Conservation (phyloP, 1,284 basidiomycete species). For the Veloboletus limbatus region DNA sequence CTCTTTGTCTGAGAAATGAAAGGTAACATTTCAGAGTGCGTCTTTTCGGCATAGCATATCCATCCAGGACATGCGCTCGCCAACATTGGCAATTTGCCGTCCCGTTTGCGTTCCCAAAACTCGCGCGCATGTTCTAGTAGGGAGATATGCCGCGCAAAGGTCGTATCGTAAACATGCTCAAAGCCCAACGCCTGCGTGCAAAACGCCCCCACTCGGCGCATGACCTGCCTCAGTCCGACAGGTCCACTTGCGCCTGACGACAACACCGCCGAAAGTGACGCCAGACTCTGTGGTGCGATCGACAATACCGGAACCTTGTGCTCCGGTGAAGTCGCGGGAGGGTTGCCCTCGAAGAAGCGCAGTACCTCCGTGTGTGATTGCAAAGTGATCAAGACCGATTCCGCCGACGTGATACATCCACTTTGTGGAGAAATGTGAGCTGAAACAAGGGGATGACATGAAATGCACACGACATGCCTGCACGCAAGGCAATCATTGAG, state of each 20-base stretch:
- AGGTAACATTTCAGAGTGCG: slow-evolving; percentile 90
- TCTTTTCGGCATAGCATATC: slow-evolving; percentile 99
- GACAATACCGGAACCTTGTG: slow-evolving; percentile 75
- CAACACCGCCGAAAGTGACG: slow-evolving; percentile 80
- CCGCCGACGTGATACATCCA: slow-evolving; percentile 97
- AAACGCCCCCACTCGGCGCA: slow-evolving; percentile 70
- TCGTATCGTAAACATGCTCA: slow-evolving; percentile 85
- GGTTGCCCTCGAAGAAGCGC: slow-evolving; percentile 64
- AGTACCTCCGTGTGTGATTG: slow-evolving; percentile 95
- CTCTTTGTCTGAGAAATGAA: slow-evolving; percentile 89
- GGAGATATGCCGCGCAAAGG: slow-evolving; percentile 88
- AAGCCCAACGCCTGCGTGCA: slow-evolving; percentile 62
- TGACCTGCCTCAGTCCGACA: slow-evolving; percentile 58
- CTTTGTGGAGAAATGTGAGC: slow-evolving; percentile 41
- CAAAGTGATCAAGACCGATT: slow-evolving; percentile 95
- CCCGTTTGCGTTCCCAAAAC: slow-evolving; percentile 67
- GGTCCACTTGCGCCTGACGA: slow-evolving; percentile 45
- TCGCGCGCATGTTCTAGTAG: slow-evolving; percentile 82
- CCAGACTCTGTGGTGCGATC: slow-evolving; percentile 89
- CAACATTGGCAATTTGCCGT: slow-evolving; percentile 76
- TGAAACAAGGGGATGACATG: not conserved
- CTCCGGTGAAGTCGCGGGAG: slow-evolving; percentile 36
- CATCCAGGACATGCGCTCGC: slow-evolving; percentile 97
- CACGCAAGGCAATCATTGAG: slow-evolving; percentile 94
- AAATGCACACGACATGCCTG: slow-evolving; percentile 50